Conservation (phyloP, 345 rosid species). For the Viola odorata region DNA sequence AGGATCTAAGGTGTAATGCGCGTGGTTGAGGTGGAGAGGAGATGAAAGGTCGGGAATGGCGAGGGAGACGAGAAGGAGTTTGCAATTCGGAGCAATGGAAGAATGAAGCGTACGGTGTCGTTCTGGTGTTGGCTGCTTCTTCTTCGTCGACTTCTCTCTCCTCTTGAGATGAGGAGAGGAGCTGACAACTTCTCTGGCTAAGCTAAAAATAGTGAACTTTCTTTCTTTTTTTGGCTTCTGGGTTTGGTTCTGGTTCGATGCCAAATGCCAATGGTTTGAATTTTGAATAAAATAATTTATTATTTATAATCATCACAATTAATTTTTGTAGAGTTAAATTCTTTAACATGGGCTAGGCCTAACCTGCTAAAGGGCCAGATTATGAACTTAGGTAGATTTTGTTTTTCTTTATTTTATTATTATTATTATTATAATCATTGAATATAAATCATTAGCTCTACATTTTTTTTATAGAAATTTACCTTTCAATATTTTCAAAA, state of each 20-base stretch:
- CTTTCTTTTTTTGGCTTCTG: neutral
- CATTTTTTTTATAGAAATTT: too few relatives aligned
- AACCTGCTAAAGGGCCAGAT: too few relatives aligned
- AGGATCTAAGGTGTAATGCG: conserved; percentile 25
- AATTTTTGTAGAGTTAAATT: too few relatives aligned
- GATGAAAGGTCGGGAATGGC: conserved; percentile 16
- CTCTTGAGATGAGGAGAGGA: conserved; percentile 16
- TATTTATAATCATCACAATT: neutral
- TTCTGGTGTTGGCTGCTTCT: too few relatives aligned
- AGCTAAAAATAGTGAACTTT: conserved; percentile 9
- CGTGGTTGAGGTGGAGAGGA: neutral
- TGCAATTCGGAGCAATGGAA: conserved; percentile 4
- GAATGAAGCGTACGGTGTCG: neutral
- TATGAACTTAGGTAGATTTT: too few relatives aligned
- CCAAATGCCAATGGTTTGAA: too few relatives aligned
- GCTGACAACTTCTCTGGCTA: neutral
- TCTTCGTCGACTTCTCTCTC: conserved; percentile 18
- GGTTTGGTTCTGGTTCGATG: neutral
- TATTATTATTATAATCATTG: too few relatives aligned
- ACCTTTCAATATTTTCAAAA: too few relatives aligned
- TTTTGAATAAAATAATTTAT: neutral
- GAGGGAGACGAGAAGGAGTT: neutral
- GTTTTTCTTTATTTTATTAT: too few relatives aligned
- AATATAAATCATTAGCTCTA: too few relatives aligned
- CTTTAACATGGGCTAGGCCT: too few relatives aligned